A percentile compares a stretch with the other conserved stretches of the same genome.
These are phyloP conservation scores for Agrocybe pediades DNA, from an alignment of 768 basidiomycete genomes.

Conservation along the genomic window DNA sequence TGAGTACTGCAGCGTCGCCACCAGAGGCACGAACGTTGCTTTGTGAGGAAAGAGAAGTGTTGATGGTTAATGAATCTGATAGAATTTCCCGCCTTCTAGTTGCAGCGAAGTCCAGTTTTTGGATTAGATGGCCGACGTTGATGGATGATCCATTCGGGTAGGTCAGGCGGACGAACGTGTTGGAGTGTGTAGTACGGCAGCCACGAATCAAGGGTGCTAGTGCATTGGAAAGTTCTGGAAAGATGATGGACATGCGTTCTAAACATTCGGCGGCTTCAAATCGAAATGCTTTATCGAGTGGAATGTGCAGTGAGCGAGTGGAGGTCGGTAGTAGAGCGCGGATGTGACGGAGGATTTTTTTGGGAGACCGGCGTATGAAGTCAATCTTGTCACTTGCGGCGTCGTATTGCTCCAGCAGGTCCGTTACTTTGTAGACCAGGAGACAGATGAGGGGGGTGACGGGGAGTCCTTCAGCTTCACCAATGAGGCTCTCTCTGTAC, in stretches of 20 bases:
- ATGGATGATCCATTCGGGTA: constrained; percentile 1
- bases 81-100: constrained; percentile 1
- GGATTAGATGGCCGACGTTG: constrained; percentile 8
- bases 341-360: constrained; percentile 13
- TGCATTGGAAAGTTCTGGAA: constrained; percentile 15
- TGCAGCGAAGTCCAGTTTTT: constrained; percentile 6
- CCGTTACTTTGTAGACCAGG: constrained; percentile 11
- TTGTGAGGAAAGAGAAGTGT: too few relatives aligned
- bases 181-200: constrained; percentile 7
- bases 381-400: constrained; percentile 1
- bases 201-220: constrained; percentile 12
- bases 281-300: constrained; percentile 17
- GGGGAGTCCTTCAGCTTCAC: constrained; percentile 14
- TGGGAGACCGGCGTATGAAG: constrained; percentile 10
- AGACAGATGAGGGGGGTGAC: constrained; percentile 15
- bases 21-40: too few relatives aligned
- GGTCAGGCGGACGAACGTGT: neutral
- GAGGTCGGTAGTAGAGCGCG: constrained; percentile 12
- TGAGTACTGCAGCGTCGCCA: too few relatives aligned
- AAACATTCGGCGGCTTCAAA: constrained; percentile 15
- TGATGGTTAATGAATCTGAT: neutral
- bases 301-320: constrained; percentile 8
- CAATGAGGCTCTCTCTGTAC: constrained; percentile 10
- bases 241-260: constrained; percentile 11
- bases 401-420: constrained; percentile 9